phyloP scores from a whole-genome alignment of 148 eudicot genomes.

The Euryodendron excelsum region DNA sequence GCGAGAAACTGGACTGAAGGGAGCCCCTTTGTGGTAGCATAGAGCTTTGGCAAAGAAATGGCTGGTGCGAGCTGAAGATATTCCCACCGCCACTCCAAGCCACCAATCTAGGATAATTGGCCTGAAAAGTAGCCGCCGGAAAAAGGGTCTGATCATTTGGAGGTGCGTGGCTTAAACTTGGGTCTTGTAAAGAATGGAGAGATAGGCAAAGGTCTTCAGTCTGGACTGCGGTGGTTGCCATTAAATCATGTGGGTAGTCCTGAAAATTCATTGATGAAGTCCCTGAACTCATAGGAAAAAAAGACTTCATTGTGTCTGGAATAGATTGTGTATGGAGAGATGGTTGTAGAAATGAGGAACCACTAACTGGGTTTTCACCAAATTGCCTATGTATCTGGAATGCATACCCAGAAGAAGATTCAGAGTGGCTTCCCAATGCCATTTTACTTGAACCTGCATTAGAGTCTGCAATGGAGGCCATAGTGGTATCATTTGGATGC shows the following conservation, averaged over 20 bases:
- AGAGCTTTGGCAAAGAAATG: conserved; percentile 1
- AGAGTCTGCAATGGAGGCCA: background rate
- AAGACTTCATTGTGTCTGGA: conserved; percentile 31
- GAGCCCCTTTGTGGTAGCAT: conserved; percentile 2
- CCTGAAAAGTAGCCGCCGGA: conserved; percentile 1
- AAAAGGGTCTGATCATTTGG: conserved; percentile 2
- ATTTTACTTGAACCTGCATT: background rate
- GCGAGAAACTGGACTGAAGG: conserved; percentile 17
- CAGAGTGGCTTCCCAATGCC: background rate
- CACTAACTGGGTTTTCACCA: background rate
- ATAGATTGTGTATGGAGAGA: conserved; percentile 5
- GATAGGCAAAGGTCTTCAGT: conserved; percentile 30
- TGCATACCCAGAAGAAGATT: background rate
- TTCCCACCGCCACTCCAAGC: conserved; percentile 15
- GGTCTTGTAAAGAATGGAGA: conserved; percentile 26
- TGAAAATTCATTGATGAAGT: conserved; percentile 24
- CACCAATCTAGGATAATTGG: conserved; percentile 13
- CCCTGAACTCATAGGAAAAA: conserved; percentile 21
- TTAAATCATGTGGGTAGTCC: conserved; percentile 9
- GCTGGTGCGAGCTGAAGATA: background rate
- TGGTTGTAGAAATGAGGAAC: background rate
- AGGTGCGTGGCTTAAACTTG: background rate
- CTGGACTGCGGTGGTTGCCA: conserved; percentile 6
- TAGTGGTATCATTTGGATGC: conserved; percentile 16
- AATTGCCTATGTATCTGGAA: background rate